Evolutionary conservation across 306 rosid species (phyloP), one percentile per base, ranked within the genome.

Genomic region (Cucurbita pepo): DNA sequence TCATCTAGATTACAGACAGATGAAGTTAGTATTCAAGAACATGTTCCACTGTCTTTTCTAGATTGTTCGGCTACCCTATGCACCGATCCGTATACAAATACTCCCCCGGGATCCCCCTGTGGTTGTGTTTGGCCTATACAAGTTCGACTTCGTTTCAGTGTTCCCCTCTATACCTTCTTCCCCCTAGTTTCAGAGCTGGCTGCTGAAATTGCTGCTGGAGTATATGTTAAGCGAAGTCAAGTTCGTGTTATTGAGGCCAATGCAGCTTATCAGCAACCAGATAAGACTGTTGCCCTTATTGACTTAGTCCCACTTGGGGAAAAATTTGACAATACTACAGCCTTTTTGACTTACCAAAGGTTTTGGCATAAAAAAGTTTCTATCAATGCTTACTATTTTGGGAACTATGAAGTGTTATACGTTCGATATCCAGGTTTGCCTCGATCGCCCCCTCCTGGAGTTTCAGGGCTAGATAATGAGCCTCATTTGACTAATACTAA

Each of bases 381-480:
- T 5, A 87, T 94, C 75, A 82, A 82, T 71, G 77, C 88, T 69
- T 85, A 89, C 63, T 77, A 79, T 89, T 94, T 94, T 79, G 99
- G 97, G 11, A 89, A 84, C 76, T 94, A 94, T 83, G 91, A 89
- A 51, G 97, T 94, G 40, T 78, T 94, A 44, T 94, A 89, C 76
- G 95, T 94, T 81, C 91, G 72, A 75, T 94, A 94, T 84, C 95
- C 95, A 80, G 99, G 99, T 78, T 85, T 94, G 77, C 97, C 99
- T 18, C 87, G 82, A 41, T 85, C 97, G 69, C 99, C 99, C 71
- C 97, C 99, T 73, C 80, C 86, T 45, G 87, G 81, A 67, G 84
- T 77, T 57, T 71, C 75, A 67, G 77, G 77, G 25, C 58, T 84
- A 34, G 87, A 91, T 71, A 89, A 80, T 16, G 97, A 90, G 40